Evolutionary conservation across 2,329 filamentous ascomycete species (phyloP).

Genomic region (Botrytis galanthina): DNA sequence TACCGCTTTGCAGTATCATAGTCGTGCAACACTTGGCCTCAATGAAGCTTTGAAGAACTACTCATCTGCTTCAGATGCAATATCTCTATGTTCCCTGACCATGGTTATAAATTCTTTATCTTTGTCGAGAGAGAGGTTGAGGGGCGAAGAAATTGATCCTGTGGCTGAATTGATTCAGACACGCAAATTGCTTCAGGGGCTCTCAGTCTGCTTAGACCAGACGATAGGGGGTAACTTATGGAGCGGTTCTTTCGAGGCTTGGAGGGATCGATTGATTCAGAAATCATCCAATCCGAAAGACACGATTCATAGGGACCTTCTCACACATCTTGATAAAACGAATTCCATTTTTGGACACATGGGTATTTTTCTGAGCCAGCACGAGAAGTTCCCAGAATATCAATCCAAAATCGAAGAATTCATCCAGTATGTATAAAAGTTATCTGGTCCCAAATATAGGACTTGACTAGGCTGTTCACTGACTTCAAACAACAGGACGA

Average conservation of each 20-base stretch:
- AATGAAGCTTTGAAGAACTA: neutral
- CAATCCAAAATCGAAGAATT: neutral
- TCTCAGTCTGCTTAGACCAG: neutral
- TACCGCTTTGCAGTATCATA: slow-evolving; percentile 5
- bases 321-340: neutral
- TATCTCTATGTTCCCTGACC: neutral
- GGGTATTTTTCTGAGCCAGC: neutral
- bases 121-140: neutral
- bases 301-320: neutral
- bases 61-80: neutral
- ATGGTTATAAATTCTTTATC: slow-evolving; percentile 2
- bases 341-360: neutral
- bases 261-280: neutral
- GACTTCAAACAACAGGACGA: neutral
- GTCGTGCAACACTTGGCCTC: neutral
- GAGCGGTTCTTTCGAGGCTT: neutral
- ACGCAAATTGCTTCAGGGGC: neutral
- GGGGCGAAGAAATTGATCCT: neutral
- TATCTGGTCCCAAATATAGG: neutral
- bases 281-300: neutral
- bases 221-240: neutral
- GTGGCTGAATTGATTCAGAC: neutral
- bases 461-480: neutral
- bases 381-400: neutral
- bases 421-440: neutral